A percentile compares a stretch with the other conserved stretches of the same genome.
phyloP scores from a whole-genome alignment of 345 rosid species.

The Syzygium aqueum region DNA sequence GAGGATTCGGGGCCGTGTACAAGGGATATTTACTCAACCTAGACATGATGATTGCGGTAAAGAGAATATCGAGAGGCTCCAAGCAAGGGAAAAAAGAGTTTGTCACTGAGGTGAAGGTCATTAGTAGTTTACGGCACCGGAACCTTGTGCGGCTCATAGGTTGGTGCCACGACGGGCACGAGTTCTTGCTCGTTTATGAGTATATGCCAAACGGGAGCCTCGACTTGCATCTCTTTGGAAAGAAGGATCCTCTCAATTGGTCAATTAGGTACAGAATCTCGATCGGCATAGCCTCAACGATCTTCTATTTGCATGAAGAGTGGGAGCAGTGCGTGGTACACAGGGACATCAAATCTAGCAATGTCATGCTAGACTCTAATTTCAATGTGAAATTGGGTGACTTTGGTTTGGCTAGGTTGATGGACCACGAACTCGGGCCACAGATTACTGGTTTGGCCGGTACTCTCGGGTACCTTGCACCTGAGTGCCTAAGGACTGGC shows the following conservation, averaged over 20 bases:
- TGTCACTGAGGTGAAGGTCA: constrained; percentile 35
- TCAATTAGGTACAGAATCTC: constrained; percentile 27
- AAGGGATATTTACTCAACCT: constrained; percentile 25
- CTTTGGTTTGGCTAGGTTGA: constrained; percentile 44
- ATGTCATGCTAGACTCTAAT: constrained; percentile 39
- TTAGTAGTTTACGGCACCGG: constrained; percentile 48
- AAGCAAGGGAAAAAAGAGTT: constrained; percentile 44
- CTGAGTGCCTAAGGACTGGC: constrained; percentile 33
- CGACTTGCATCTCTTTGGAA: constrained; percentile 36
- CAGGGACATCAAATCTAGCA: constrained; percentile 50
- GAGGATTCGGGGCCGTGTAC: constrained; percentile 54
- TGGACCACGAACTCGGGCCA: constrained; percentile 34
- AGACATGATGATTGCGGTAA: constrained; percentile 32
- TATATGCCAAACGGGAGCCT: constrained; percentile 64
- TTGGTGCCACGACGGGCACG: constrained; percentile 51
- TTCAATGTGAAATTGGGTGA: constrained; percentile 55
- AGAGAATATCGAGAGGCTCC: constrained; percentile 29
- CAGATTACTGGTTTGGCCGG: constrained; percentile 47
- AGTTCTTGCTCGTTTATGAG: constrained; percentile 52
- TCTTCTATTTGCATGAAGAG: constrained; percentile 57
- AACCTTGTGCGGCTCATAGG: constrained; percentile 62
- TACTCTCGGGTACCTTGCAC: constrained; percentile 54
- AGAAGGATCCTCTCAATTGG: constrained; percentile 27
- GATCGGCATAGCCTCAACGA: constrained; percentile 34
- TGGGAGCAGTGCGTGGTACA: constrained; percentile 50